These are phyloP conservation scores for Gigaspora rosea DNA, from an alignment of 192 early-diverging fungal genomes.

Conservation along the genomic window DNA sequence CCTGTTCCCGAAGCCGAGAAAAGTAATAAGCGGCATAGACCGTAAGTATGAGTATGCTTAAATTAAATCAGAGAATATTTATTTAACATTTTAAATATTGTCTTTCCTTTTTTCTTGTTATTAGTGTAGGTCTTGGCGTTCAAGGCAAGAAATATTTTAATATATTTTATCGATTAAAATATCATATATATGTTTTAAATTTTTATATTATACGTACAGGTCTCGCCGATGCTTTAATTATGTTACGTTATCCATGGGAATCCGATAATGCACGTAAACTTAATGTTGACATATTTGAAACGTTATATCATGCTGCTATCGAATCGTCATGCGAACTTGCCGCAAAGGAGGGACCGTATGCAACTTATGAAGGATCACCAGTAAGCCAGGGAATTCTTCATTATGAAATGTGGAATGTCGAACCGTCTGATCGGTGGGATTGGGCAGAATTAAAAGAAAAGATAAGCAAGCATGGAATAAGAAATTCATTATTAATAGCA, in stretches of 20 bases:
- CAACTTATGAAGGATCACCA: conserved; percentile 88
- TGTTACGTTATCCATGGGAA: conserved; percentile 94
- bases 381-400: conserved; percentile 88
- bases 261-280: conserved; percentile 78
- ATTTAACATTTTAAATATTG: too few relatives aligned
- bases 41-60: conserved; percentile 34
- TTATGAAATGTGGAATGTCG: conserved; percentile 91
- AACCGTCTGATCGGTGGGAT: conserved; percentile 84
- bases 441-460: conserved; percentile 80
- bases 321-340: conserved; percentile 93
- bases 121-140: conserved; percentile 87
- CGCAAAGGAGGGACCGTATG: conserved; percentile 74
- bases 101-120: too few relatives aligned
- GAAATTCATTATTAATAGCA: conserved; percentile 92
- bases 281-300: conserved; percentile 92
- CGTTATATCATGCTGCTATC: conserved; percentile 92
- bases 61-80: too few relatives aligned
- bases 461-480: conserved; percentile 81
- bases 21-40: conserved; percentile 94
- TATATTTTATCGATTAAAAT: too few relatives aligned
- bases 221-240: conserved; percentile 94
- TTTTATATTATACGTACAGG: neutral
- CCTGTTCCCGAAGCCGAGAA: conserved; percentile 83
- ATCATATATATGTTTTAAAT: too few relatives aligned
- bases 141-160: conserved; percentile 61